A percentile compares a stretch with the other conserved stretches of the same genome.
phyloP scores from a whole-genome alignment of 805 yeast genomes.

The Nakazawaea populi region DNA sequence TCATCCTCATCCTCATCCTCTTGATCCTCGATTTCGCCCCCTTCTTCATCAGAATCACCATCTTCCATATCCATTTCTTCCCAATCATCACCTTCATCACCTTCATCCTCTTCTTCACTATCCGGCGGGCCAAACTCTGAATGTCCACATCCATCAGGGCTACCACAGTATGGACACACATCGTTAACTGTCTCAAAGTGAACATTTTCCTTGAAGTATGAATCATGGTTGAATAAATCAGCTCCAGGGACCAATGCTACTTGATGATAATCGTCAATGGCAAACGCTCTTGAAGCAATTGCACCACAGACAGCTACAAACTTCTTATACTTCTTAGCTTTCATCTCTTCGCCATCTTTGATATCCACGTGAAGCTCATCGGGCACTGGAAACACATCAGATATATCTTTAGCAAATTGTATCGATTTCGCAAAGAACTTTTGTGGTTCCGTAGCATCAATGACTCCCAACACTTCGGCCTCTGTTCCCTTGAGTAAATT shows the following conservation, averaged over 20 bases:
- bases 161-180: constrained; percentile 30
- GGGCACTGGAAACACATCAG: constrained; percentile 29
- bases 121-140: constrained; percentile 22
- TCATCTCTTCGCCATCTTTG: constrained; percentile 18
- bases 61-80: constrained; percentile 17
- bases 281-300: constrained; percentile 75
- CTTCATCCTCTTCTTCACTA: constrained; percentile 18
- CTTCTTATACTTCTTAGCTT: constrained; percentile 25
- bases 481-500: constrained; percentile 53
- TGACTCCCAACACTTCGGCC: constrained; percentile 51
- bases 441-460: constrained; percentile 40
- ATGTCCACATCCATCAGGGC: constrained; percentile 25
- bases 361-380: constrained; percentile 23
- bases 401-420: constrained; percentile 31
- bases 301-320: constrained; percentile 58
- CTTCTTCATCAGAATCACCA: constrained; percentile 18
- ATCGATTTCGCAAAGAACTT: constrained; percentile 33
- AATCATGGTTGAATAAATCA: constrained; percentile 74
- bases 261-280: constrained; percentile 69
- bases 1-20: constrained; percentile 15
- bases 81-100: constrained; percentile 21
- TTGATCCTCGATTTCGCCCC: constrained; percentile 19
- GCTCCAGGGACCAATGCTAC: constrained; percentile 86
- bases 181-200: constrained; percentile 52
- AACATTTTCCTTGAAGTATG: constrained; percentile 50